Evolutionary conservation across 108 stramenopile genomes (phyloP).

Genomic region (Epipyxis sp.): DNA sequence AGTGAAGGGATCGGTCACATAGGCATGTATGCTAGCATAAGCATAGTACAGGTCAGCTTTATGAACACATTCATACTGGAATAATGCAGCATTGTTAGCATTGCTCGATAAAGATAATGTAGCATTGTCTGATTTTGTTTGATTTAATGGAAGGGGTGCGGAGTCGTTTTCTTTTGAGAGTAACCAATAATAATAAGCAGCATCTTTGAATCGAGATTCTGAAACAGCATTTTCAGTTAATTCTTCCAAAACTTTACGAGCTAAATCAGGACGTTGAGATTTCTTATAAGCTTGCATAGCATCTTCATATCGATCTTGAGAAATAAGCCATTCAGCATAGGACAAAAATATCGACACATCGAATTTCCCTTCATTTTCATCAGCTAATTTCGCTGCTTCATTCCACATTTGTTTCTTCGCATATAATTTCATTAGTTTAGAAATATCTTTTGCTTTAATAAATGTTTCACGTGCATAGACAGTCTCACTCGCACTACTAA

Average conservation of each 20-base stretch:
- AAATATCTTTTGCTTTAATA: conserved; percentile 56
- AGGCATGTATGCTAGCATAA: conserved; percentile 54
- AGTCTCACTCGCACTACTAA: conserved; percentile 42
- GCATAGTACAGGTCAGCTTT: conserved; percentile 64
- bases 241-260: conserved; percentile 49
- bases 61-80: conserved; percentile 9
- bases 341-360: conserved; percentile 51
- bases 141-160: not conserved
- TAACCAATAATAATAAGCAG: conserved; percentile 59
- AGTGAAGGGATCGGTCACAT: conserved; percentile 63
- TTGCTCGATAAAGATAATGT: not conserved
- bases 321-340: conserved; percentile 63
- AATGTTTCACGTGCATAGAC: conserved; percentile 54
- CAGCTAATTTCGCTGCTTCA: conserved; percentile 56
- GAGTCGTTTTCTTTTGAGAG: conserved; percentile 38
- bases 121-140: not conserved
- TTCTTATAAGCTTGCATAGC: conserved; percentile 59
- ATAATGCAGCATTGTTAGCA: not conserved
- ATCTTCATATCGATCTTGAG: conserved; percentile 59
- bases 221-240: conserved; percentile 30
- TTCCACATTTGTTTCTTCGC: conserved; percentile 51
- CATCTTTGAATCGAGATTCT: conserved; percentile 55
- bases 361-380: conserved; percentile 52
- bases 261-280: conserved; percentile 53
- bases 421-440: conserved; percentile 38